Evolutionary conservation across 2,329 filamentous ascomycete species (phyloP).

Genomic region (Pseudocercospora vitis): DNA sequence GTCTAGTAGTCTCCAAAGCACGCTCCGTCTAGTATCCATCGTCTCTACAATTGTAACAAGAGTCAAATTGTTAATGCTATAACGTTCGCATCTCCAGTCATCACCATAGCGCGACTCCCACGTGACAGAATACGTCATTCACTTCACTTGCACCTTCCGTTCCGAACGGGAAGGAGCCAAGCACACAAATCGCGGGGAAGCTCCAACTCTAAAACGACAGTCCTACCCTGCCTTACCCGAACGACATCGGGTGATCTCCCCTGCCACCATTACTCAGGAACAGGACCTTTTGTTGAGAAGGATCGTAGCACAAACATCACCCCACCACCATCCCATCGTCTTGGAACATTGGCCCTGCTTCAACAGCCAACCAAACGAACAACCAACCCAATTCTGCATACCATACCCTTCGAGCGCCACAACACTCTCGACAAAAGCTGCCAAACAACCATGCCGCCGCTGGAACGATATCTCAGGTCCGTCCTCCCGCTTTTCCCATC

Average conservation of each 20-base stretch:
- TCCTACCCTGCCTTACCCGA: background rate
- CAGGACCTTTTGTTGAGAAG: background rate
- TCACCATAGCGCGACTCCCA: background rate
- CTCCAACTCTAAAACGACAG: background rate
- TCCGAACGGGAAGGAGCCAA: conserved; percentile 4
- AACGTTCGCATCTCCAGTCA: too few relatives aligned
- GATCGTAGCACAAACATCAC: background rate
- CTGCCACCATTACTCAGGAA: background rate
- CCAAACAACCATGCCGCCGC: conserved; percentile 1
- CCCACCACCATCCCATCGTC: background rate
- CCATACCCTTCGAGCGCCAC: background rate
- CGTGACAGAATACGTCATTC: conserved; percentile 1
- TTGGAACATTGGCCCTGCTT: background rate
- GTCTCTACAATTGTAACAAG: too few relatives aligned
- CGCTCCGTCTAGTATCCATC: too few relatives aligned
- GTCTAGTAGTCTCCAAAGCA: too few relatives aligned
- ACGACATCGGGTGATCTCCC: background rate
- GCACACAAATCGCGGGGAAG: conserved; percentile 2
- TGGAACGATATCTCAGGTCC: conserved; percentile 3
- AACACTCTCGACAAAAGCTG: background rate
- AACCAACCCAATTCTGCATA: too few relatives aligned
- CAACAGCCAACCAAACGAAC: background rate
- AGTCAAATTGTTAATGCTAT: too few relatives aligned
- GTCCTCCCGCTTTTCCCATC: too few relatives aligned
- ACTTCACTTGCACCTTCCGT: background rate